Evolutionary conservation across 805 yeast genomes (phyloP).

Genomic region (Metschnikowia bowlesiae): DNA sequence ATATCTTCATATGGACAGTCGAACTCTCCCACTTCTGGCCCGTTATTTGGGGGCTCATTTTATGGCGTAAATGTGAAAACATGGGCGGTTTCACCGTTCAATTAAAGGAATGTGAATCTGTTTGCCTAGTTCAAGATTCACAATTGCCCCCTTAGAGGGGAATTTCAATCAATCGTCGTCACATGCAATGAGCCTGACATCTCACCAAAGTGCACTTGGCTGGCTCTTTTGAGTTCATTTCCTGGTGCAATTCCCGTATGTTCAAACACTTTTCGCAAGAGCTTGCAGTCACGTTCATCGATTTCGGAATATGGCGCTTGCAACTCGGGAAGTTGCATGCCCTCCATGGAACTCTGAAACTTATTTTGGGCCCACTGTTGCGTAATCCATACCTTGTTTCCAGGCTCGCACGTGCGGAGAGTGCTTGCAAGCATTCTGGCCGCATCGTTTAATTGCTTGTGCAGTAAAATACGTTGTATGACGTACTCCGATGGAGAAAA

Average conservation of each 20-base stretch:
- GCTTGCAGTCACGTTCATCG: constrained; percentile 22
- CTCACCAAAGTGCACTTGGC: too few species aligned
- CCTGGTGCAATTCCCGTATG: too few species aligned
- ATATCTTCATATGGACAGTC: too few species aligned
- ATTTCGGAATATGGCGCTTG: constrained; percentile 19
- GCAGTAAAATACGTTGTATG: not conserved
- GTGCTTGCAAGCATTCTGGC: not conserved
- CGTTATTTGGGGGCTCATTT: too few species aligned
- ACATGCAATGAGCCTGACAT: not conserved
- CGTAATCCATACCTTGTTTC: not conserved
- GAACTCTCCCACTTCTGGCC: too few species aligned
- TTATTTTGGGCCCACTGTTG: not conserved
- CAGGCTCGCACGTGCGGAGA: not conserved
- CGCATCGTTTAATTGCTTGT: not conserved
- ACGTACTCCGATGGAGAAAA: not conserved
- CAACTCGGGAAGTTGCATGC: not conserved
- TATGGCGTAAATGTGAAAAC: too few species aligned
- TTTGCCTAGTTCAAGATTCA: too few species aligned
- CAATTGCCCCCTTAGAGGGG: too few species aligned
- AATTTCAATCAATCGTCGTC: too few species aligned
- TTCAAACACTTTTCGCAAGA: constrained; percentile 15
- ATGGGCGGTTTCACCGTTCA: too few species aligned
- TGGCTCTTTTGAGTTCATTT: too few species aligned
- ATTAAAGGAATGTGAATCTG: too few species aligned
- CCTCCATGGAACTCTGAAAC: not conserved